Base-by-base conservation (phyloP, 2,329 filamentous ascomycete genomes). In the Escovopsis sp. region DNA sequence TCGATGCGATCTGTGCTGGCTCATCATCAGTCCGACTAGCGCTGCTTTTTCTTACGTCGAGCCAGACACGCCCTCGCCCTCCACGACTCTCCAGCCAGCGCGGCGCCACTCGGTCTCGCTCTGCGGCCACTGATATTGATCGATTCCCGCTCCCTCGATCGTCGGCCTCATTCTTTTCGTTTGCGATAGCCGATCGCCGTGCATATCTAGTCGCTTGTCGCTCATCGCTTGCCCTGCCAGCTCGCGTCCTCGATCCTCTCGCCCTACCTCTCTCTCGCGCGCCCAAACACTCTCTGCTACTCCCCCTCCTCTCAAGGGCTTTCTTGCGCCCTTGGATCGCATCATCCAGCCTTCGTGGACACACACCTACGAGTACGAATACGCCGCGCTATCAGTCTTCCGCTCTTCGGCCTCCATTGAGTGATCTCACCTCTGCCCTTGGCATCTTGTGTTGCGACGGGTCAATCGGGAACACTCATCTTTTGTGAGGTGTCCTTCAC, bases 401-500 rank as follows among this genome's bases (percentile, higher is more conserved):
- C 37, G 40, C 43, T 29, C 3, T 35, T 15, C 33, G 13, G 14
- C 12, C n/a, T 35, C 33, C n/a, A n/a, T 35, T 15, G n/a, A n/a
- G n/a, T 15, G 13, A 11, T 9, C 15, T 15, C 12, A 34, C 8
- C 32, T 35, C 33, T 15, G 16, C 33, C 11, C 20, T 20, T 20
- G 20, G 20, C 20, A 20, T 20, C 20, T 20, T 20, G 4, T 20
- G 20, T 20, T 20, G 33, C 33, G 16, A 15, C 33, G 16, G 33
- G 16, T 16, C 14, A 20, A n/a, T 15, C 27, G 33, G 30, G 15
- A 35, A 13, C 32, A 37, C 6, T 39, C 13, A 37, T 9, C 12
- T 20, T 20, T 37, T 24, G 27, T 42, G 39, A 45, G 58, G 58
- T 61, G 58, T 57, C 58, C 58, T 61, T 47, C 51, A 45, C 42